Evolutionary conservation across 2,329 filamentous ascomycete species (phyloP).

Genomic region (Fusarium sp.): DNA sequence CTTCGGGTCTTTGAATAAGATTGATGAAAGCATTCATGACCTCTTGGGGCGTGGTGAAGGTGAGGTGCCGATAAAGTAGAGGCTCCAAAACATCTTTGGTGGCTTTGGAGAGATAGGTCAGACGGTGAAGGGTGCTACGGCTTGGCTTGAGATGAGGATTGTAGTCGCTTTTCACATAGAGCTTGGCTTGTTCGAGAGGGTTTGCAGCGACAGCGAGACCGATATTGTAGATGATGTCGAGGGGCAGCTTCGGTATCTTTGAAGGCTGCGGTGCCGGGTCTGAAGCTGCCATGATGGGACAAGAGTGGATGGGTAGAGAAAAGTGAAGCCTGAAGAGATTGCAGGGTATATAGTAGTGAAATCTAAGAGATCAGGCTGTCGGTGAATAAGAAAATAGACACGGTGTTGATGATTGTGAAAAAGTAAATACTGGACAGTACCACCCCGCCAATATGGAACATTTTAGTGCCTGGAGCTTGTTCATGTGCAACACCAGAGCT

Average conservation of each 20-base stretch:
- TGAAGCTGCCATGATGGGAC: constrained; percentile 15
- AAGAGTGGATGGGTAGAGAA: too few species aligned
- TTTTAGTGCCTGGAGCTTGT: not conserved
- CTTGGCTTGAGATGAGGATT: not conserved
- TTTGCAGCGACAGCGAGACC: not conserved
- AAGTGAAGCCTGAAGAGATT: too few species aligned
- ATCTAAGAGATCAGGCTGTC: too few species aligned
- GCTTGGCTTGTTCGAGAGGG: not conserved
- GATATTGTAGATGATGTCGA: constrained; percentile 32
- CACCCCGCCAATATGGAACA: not conserved
- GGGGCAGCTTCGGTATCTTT: constrained; percentile 18
- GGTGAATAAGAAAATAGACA: not conserved
- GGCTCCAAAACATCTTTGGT: constrained; percentile 32
- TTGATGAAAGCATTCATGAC: constrained; percentile 31
- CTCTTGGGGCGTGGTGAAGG: constrained; percentile 11
- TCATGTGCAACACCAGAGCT: not conserved
- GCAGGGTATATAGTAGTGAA: too few species aligned
- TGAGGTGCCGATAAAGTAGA: constrained; percentile 34
- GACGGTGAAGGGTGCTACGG: not conserved
- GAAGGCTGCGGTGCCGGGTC: not conserved
- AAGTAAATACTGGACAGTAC: not conserved
- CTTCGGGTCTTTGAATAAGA: constrained; percentile 23
- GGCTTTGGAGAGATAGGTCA: constrained; percentile 33
- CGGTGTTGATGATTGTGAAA: constrained; percentile 1
- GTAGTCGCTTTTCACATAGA: not conserved